Evolutionary conservation across 768 basidiomycete species (phyloP).

Genomic region (Lactarius trivialis): DNA sequence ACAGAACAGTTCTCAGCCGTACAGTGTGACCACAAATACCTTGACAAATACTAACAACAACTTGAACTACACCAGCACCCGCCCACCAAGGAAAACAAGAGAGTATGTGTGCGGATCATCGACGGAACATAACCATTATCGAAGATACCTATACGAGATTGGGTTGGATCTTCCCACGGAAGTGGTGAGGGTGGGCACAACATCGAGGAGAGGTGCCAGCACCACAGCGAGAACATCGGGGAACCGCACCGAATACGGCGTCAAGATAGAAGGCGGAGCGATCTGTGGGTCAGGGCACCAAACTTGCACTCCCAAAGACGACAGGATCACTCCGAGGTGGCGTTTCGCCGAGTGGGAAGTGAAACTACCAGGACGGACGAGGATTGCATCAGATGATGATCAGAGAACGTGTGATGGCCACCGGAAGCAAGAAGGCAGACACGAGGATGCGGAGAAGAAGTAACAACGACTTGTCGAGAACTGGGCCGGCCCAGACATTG

Average conservation of each 20-base stretch:
- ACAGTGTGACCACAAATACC: not conserved
- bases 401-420: conserved; percentile 16
- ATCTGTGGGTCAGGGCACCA: not conserved
- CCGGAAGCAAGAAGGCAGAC: not conserved
- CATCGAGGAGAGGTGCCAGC: not conserved
- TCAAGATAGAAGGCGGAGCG: not conserved
- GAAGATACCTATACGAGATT: not conserved
- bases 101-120: not conserved
- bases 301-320: not conserved
- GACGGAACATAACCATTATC: not conserved
- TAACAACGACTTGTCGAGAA: not conserved
- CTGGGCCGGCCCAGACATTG: conserved; percentile 8
- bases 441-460: conserved; percentile 6
- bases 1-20: not conserved
- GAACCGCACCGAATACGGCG: not conserved
- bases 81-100: not conserved
- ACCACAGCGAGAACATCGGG: not conserved
- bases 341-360: not conserved
- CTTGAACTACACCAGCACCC: not conserved
- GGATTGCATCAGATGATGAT: conserved; percentile 12
- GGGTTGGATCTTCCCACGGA: not conserved
- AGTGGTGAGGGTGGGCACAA: not conserved
- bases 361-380: not conserved
- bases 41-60: not conserved
- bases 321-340: conserved; percentile 4